Conservation (phyloP, 164 flowering plant species). For the Macadamia integrifolia region DNA sequence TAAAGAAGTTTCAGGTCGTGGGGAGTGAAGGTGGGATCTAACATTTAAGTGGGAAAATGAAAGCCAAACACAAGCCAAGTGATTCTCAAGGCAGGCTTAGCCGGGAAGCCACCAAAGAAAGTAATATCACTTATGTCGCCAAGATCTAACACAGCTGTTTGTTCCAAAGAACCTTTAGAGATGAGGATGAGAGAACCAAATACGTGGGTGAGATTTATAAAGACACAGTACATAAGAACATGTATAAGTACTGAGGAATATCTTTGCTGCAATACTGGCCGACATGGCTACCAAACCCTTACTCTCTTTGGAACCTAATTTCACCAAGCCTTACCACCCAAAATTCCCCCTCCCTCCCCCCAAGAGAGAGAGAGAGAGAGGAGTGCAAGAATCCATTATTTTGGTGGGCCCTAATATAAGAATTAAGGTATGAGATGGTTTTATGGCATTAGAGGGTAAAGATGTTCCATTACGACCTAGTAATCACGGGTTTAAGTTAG, state of each 20-base stretch:
- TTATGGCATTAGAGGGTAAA: neutral
- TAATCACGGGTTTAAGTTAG: too few species aligned
- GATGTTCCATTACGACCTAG: too few species aligned
- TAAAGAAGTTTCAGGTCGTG: neutral
- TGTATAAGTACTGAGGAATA: slow-evolving; percentile 1
- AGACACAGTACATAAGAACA: neutral
- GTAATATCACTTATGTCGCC: neutral
- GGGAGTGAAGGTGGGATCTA: neutral
- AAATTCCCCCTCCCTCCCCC: too few species aligned
- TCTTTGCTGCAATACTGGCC: slow-evolving; percentile 3
- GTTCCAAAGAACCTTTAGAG: neutral
- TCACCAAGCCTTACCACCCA: neutral
- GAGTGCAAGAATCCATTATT: neutral
- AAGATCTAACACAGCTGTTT: neutral
- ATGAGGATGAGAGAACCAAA: neutral
- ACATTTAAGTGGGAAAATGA: slow-evolving; percentile 2
- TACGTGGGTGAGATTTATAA: slow-evolving; percentile 3
- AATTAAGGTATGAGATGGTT: neutral
- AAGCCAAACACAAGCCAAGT: neutral
- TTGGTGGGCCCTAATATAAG: neutral
- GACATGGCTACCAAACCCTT: slow-evolving; percentile 1
- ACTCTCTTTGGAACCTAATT: slow-evolving; percentile 1
- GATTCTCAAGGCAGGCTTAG: neutral
- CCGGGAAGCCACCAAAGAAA: neutral
- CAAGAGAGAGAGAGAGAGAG: slow-evolving; percentile 5